Conservation (phyloP, 1,284 basidiomycete genomes). For the Ganoderma leucocontextum region DNA sequence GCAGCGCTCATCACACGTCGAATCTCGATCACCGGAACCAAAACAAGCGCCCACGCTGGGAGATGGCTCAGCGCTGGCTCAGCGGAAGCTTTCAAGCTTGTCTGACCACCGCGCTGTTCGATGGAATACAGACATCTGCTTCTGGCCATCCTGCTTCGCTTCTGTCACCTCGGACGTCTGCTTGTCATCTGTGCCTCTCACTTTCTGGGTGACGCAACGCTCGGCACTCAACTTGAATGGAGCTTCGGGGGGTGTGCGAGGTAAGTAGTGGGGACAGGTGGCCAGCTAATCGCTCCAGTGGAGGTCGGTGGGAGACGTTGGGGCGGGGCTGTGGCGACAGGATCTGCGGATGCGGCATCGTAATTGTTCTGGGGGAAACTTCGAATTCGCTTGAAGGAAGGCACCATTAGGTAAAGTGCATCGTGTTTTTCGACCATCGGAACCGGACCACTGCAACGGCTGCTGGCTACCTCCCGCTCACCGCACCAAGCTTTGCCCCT, state of each 20-base stretch:
- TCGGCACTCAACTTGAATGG: background rate
- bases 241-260: background rate
- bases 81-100: background rate
- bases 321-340: background rate
- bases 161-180: too few species aligned
- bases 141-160: background rate
- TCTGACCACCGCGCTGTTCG: background rate
- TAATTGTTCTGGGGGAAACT: background rate
- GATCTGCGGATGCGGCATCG: background rate
- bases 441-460: background rate
- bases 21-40: background rate
- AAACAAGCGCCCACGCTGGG: background rate
- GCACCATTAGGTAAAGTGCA: slow-evolving; percentile 12
- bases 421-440: slow-evolving; percentile 10
- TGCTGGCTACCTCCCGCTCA: background rate
- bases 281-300: background rate
- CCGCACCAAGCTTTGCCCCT: background rate
- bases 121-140: background rate
- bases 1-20: too few species aligned
- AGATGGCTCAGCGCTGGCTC: background rate
- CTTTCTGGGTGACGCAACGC: background rate
- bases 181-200: background rate
- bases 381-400: background rate
- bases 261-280: background rate
- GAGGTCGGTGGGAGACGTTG: background rate